These are phyloP conservation scores for Yamagishiella unicocca DNA, from an alignment of 139 green algal species.

Conservation along the genomic window DNA sequence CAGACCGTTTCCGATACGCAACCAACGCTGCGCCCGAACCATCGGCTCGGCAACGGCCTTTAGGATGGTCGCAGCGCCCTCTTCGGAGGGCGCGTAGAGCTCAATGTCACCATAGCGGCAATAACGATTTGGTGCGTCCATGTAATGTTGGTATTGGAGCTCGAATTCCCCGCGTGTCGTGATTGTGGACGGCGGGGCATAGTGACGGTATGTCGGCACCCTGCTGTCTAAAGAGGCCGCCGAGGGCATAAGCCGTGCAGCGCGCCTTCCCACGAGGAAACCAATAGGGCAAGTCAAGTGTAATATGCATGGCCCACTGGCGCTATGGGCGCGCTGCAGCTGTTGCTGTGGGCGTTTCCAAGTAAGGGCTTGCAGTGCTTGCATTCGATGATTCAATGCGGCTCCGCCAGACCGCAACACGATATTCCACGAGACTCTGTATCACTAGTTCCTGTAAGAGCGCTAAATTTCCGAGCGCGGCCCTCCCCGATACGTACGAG, in stretches of 20 bases:
- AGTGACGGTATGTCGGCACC: not conserved
- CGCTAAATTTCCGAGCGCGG: too few species aligned
- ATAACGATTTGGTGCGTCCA: not conserved
- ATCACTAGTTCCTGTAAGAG: too few species aligned
- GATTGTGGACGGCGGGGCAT: not conserved
- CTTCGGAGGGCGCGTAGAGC: constrained; percentile 3
- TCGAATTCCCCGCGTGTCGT: not conserved
- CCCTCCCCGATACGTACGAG: too few species aligned
- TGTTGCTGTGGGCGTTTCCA: not conserved
- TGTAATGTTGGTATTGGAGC: not conserved
- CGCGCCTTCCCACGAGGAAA: not conserved
- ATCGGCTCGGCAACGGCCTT: constrained; percentile 10
- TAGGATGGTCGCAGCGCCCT: not conserved
- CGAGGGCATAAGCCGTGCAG: not conserved
- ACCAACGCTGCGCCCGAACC: not conserved
- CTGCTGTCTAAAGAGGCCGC: not conserved
- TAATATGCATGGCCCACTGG: not conserved
- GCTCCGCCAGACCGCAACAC: too few species aligned
- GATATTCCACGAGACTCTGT: too few species aligned
- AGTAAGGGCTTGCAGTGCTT: not conserved
- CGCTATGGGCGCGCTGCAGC: not conserved
- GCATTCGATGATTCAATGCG: constrained; percentile 2
- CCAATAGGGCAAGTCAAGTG: not conserved
- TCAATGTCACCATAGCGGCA: constrained; percentile 3
- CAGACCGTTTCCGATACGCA: not conserved